These are phyloP conservation scores for Vachellia pachyceras DNA, from an alignment of 306 rosid species.

Conservation along the genomic window DNA sequence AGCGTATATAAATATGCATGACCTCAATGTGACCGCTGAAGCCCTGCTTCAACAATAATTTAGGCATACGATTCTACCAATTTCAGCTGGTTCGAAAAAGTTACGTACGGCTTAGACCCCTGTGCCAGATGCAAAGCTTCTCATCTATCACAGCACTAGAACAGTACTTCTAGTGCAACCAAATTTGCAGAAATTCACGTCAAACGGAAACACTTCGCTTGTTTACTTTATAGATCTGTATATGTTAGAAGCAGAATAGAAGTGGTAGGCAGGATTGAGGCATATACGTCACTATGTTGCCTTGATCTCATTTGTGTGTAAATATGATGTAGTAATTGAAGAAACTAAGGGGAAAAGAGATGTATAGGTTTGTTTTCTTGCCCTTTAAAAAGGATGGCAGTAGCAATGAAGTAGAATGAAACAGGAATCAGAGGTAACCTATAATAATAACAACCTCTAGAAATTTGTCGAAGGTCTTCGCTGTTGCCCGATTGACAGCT, in stretches of 20 bases:
- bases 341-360: not conserved
- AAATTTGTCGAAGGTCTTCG: too few relatives aligned
- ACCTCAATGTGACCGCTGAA: slow-evolving; percentile 32
- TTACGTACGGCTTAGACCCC: slow-evolving; percentile 17
- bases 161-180: not conserved
- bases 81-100: slow-evolving; percentile 22
- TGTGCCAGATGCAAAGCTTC: slow-evolving; percentile 10
- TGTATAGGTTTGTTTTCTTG: not conserved
- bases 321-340: slow-evolving; percentile 6
- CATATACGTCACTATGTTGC: slow-evolving; percentile 12
- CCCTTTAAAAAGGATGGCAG: slow-evolving; percentile 5
- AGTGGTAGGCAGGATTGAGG: slow-evolving; percentile 36
- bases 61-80: not conserved
- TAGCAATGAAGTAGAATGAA: not conserved
- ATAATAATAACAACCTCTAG: too few relatives aligned
- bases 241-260: slow-evolving; percentile 39
- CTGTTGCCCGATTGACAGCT: too few relatives aligned
- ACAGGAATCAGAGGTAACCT: not conserved
- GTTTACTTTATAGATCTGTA: slow-evolving; percentile 29
- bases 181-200: slow-evolving; percentile 11
- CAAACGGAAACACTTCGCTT: slow-evolving; percentile 30
- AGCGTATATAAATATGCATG: slow-evolving; percentile 34
- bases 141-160: too few relatives aligned
- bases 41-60: slow-evolving; percentile 29
- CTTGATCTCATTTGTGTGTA: not conserved